Base-by-base conservation (phyloP, 306 rosid species). In the Pueraria montana region DNA sequence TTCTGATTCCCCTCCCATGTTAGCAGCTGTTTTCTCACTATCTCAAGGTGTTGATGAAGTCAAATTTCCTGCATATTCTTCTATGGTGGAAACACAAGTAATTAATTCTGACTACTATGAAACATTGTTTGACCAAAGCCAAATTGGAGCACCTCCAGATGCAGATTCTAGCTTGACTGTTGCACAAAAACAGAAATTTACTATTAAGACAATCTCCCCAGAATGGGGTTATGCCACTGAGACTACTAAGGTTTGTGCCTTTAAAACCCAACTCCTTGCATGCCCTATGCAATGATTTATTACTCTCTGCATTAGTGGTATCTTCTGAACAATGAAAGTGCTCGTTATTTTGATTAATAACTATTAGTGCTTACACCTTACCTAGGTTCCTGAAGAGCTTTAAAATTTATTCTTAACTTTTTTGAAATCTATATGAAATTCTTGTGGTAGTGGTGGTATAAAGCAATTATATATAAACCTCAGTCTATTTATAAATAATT, bases 151-250 rank as follows among this genome's bases (percentile, higher is more conserved):
- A 26, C 77, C 87, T 72, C 87, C 84, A 74, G 91, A 80, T 55
- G 77, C 87, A 45, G 88, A 82, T 74, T 70, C 92, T 73, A 90
- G 85, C 80, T 90, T 94, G 91, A 94, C 94, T 11, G 81, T 90
- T 42, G 88, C 94, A 74, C 95, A 90, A 84, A 78, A 88, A 53
- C 97, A 91, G 87, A 96, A 88, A 76, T 96, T 94, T 86, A 80
- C 92, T 18, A 91, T 96, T 73, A 89, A 16, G 75, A 91, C 89
- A 80, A 83, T 96, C 85, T 91, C 94, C 30, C 99, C 99, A 55
- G 99, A 87, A 79, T 91, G 96, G 95, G 94, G 98, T 68, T 91
- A 82, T 88, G 88, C 95, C 82, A 86, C 88, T 20, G 97, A 91
- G 84, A 66, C 87, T 18, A 92, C 98, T 14, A 96, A 96, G 98